Percentiles rank a stretch among this genome's conserved stretches.
Conservation (phyloP, 257 asterid genomes). For the Paulownia fortunei region DNA sequence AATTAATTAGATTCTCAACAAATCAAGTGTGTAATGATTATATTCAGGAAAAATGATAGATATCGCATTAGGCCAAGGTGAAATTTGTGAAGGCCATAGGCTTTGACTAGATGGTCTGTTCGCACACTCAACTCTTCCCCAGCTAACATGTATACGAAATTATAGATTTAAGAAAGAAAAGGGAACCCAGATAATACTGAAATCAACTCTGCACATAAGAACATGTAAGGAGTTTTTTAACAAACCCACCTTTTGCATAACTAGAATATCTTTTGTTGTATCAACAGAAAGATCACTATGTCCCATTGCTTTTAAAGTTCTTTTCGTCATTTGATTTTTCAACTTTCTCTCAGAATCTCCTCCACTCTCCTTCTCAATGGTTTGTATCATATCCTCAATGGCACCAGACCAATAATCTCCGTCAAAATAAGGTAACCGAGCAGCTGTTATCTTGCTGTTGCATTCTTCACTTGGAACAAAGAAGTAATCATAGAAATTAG, state of each 20-base stretch:
- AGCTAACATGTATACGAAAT: not conserved
- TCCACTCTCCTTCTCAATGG: constrained; percentile 44
- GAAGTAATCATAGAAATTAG: constrained; percentile 64
- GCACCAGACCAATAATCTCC: constrained; percentile 76
- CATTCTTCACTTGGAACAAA: constrained; percentile 53
- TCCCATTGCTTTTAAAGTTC: constrained; percentile 64
- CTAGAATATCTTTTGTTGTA: constrained; percentile 58
- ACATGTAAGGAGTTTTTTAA: not conserved
- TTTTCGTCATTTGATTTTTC: constrained; percentile 47
- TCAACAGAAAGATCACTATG: constrained; percentile 49
- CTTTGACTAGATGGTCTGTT: constrained; percentile 1
- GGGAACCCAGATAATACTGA: constrained; percentile 8
- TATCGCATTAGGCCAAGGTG: not conserved
- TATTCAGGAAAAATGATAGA: not conserved
- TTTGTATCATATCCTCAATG: constrained; percentile 50
- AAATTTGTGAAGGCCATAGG: not conserved
- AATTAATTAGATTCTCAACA: not conserved
- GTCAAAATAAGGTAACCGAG: constrained; percentile 77
- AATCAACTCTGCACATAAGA: not conserved
- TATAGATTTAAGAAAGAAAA: not conserved
- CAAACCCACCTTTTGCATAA: constrained; percentile 70
- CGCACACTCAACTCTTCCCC: not conserved
- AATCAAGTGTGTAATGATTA: not conserved
- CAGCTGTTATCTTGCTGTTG: constrained; percentile 63
- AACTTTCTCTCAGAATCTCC: constrained; percentile 40